Percentiles rank a stretch among this genome's conserved stretches.
Conservation (phyloP, 805 yeast genomes). For the Metschnikowia colocasiae region DNA sequence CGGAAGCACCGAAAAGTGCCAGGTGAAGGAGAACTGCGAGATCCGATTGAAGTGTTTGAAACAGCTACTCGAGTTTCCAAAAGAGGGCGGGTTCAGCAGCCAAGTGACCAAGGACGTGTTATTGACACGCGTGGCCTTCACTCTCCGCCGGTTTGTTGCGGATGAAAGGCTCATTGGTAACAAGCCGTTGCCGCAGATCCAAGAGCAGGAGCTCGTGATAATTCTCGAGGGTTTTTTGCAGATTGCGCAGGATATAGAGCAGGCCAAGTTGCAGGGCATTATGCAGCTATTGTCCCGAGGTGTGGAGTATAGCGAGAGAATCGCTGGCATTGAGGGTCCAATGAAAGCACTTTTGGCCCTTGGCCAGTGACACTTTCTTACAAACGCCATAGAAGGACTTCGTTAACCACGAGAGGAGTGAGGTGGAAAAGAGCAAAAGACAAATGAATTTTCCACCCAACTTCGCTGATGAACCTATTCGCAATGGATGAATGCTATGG, state of each 20-base stretch:
- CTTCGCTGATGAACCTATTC: too few relatives aligned
- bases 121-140: slow-evolving; percentile 54
- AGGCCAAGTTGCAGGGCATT: slow-evolving; percentile 6
- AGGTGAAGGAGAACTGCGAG: slow-evolving; percentile 38
- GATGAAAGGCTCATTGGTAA: slow-evolving; percentile 56
- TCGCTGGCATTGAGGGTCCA: slow-evolving; percentile 8
- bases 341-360: slow-evolving; percentile 9
- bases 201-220: slow-evolving; percentile 55
- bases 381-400: too few relatives aligned
- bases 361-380: too few relatives aligned
- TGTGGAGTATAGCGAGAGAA: slow-evolving; percentile 12
- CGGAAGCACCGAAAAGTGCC: slow-evolving; percentile 59
- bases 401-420: too few relatives aligned
- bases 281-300: slow-evolving; percentile 12
- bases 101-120: slow-evolving; percentile 34
- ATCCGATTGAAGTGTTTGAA: slow-evolving; percentile 56
- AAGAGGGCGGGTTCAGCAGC: slow-evolving; percentile 8
- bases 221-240: slow-evolving; percentile 42
- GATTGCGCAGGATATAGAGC: slow-evolving; percentile 8
- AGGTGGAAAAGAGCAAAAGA: too few relatives aligned
- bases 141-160: slow-evolving; percentile 59
- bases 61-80: slow-evolving; percentile 44
- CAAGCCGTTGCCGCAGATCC: slow-evolving; percentile 65
- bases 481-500: too few relatives aligned
- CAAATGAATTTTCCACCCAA: too few relatives aligned